These are phyloP conservation scores for Pseudopyrenochaeta lycopersici DNA, from an alignment of 2,329 filamentous ascomycete genomes.

Conservation along the genomic window DNA sequence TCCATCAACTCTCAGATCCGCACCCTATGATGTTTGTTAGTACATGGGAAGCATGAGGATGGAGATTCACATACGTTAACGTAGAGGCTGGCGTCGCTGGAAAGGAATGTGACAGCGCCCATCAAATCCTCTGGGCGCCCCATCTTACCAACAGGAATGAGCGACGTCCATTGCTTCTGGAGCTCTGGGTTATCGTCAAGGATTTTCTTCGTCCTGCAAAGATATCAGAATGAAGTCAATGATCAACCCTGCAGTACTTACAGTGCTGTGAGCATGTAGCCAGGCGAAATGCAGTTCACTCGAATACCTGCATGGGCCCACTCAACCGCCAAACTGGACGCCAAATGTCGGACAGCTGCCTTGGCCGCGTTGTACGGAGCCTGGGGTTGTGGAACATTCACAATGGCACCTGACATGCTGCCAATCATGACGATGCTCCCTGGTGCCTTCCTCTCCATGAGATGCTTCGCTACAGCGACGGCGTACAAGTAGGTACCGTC, in stretches of 20 bases:
- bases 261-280: constrained; percentile 96
- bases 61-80: constrained; percentile 40
- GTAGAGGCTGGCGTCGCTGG: constrained; percentile 72
- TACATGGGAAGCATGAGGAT: constrained; percentile 11
- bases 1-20: constrained; percentile 83
- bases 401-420: constrained; percentile 92
- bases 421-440: constrained; percentile 95
- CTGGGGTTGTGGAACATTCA: constrained; percentile 95
- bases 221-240: constrained; percentile 16
- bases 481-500: constrained; percentile 92
- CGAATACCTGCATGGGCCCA: constrained; percentile 89
- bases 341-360: constrained; percentile 88
- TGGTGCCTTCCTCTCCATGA: constrained; percentile 80
- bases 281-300: constrained; percentile 94
- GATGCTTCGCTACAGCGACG: constrained; percentile 81
- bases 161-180: constrained; percentile 86
- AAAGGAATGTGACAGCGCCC: constrained; percentile 88
- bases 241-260: constrained; percentile 58
- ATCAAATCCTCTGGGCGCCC: constrained; percentile 90
- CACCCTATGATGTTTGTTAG: constrained; percentile 57
- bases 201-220: constrained; percentile 85
- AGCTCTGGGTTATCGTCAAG: constrained; percentile 92
- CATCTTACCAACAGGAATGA: constrained; percentile 95
- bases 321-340: constrained; percentile 87
- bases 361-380: constrained; percentile 93